Evolutionary conservation across 2,329 filamentous ascomycete species (phyloP), one percentile per base, ranked within the genome.

Genomic region (Phyllosticta ampelicida): DNA sequence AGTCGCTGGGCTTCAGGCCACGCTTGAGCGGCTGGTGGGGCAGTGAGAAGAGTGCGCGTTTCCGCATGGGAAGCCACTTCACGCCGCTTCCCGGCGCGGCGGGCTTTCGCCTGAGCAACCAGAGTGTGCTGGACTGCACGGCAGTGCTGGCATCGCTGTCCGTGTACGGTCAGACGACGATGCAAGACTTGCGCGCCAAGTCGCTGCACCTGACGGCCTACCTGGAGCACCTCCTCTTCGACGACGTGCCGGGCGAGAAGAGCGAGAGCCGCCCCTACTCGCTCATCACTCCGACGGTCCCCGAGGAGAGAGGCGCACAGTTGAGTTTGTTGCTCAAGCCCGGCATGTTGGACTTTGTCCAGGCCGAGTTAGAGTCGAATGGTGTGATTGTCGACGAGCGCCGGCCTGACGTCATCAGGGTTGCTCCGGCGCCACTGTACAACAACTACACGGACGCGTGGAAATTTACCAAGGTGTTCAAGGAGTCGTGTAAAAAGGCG

Each of bases 11-110:
- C 16, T 91, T 85, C 67, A 78, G 79, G 16, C 85, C 83, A 5
- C 80, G 90, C 3, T 76, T 96, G 1, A 78, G 83, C 30, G 91
- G 90, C 21, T 96, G 90, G 90, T 96, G 92, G 81, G 90, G 90
- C 55, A 86, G 84, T 56, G 86, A 90, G 73, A 90, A 90, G 72
- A 73, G 75, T 53, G 83, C 83, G 30, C 80, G 90, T 13, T 95
- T 96, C 75, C 78, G 83, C 63, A 96, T 96, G 90, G 83, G 86
- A 59, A 92, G 90, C 72, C 76, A 74, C 70, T 95, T 95, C 72
- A 76, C 84, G 48, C 89, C 90, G 3, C 87, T 88, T 8, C 75
- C 81, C 1, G 90, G 91, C 48, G 91, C 90, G 0, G 83, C 79
- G 30, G 90, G 90, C 3, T 96, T 84, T 72, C 89, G 95, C 71